phyloP scores from a whole-genome alignment of 192 early-diverging fungal genomes.

The Coemansia asiatica region DNA sequence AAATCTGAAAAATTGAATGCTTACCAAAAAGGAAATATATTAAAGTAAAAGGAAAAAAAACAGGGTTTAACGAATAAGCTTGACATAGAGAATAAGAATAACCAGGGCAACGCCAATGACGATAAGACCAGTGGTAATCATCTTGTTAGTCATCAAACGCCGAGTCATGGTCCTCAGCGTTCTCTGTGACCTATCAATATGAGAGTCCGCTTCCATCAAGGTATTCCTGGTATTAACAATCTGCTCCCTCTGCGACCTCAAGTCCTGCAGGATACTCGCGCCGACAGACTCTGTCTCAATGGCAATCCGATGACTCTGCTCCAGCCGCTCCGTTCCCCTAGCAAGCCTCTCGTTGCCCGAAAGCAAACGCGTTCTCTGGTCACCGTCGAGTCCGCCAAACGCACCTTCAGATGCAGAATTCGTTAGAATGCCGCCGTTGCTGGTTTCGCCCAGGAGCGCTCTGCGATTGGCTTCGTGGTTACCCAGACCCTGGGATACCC shows the following conservation, averaged over 20 bases:
- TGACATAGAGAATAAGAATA: constrained; percentile 78
- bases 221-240: constrained; percentile 82
- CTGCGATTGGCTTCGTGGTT: constrained; percentile 57
- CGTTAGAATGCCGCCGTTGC: no score
- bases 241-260: constrained; percentile 88
- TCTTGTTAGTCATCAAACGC: constrained; percentile 81
- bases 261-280: constrained; percentile 75
- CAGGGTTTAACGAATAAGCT: constrained; percentile 55
- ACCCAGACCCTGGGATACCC: constrained; percentile 25
- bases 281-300: constrained; percentile 90
- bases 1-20: no score
- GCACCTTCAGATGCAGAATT: constrained; percentile 60
- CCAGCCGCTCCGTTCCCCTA: constrained; percentile 73
- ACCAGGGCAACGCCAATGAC: constrained; percentile 78
- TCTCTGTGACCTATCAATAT: constrained; percentile 66
- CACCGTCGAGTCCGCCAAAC: constrained; percentile 37
- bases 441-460: constrained; percentile 64
- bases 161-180: constrained; percentile 74
- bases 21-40: no score
- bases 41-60: constrained; percentile 1
- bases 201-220: constrained; percentile 76
- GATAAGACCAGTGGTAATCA: constrained; percentile 85
- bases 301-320: constrained; percentile 85
- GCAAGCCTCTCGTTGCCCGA: constrained; percentile 84
- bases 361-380: constrained; percentile 78